Evolutionary conservation across 257 asterid genomes (phyloP).

Genomic region (Nicotiana knightiana): DNA sequence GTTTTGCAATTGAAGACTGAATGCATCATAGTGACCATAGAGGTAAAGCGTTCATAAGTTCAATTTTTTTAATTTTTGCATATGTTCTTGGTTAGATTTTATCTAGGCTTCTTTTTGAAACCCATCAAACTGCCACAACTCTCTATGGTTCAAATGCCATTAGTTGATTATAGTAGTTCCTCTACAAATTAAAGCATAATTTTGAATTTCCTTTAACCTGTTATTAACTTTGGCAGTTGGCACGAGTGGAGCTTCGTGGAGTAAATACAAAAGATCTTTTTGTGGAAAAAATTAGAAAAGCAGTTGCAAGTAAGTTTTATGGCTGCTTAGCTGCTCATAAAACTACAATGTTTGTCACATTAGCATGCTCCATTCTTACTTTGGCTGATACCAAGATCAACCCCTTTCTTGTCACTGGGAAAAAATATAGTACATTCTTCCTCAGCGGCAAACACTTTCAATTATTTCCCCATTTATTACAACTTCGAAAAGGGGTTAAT

Average conservation of each 20-base stretch:
- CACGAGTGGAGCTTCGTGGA: conserved; percentile 58
- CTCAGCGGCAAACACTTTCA: not conserved
- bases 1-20: no score
- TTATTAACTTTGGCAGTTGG: conserved; percentile 47
- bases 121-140: not conserved
- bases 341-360: not conserved
- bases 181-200: not conserved
- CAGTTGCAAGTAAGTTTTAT: conserved; percentile 53
- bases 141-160: not conserved
- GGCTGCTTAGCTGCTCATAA: not conserved
- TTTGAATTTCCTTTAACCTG: not conserved
- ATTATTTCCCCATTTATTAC: not conserved
- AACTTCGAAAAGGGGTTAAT: not conserved
- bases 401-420: not conserved
- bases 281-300: conserved; percentile 63
- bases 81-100: no score
- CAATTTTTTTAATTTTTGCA: no score
- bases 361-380: not conserved
- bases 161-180: not conserved
- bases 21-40: no score
- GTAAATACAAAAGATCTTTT: conserved; percentile 51
- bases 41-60: no score
- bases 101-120: no score
- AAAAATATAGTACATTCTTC: not conserved
- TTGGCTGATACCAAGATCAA: not conserved